Evolutionary conservation across 208 protist genomes (phyloP), one percentile per base, ranked within the genome.

Genomic region (Acanthamoeba lenticulata): DNA sequence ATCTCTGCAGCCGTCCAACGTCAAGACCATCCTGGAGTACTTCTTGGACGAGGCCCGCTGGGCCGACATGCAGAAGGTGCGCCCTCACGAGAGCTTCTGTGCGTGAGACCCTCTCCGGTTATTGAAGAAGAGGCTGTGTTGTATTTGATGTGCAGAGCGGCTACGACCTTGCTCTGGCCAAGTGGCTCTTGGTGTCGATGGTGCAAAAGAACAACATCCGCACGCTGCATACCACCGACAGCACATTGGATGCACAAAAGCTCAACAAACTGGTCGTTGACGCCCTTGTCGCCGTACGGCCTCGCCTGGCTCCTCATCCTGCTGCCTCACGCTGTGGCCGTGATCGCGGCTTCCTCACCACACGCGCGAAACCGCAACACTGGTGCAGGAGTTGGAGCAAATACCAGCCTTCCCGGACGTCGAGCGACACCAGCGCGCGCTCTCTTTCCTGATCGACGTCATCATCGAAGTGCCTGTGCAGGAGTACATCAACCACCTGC

Each of bases 1-100:
- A 34, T 88, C 21, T 29, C 47, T 1, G 17, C 44, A 93, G 89
- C 89, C 89, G 24, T 45, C 40, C 2, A 93, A 93, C 6, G 36
- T 93, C 17, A 93, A 93, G 65, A 93, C 45, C 47, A 93, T 93
- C 27, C 45, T 93, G 38, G 89, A 93, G 44, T 93, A 93, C 62
- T 93, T 93, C 89, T 36, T 93, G 9, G 65, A 79, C 29, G 89
- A 93, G 49, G 45, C 38, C 36, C 38, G 44, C 19, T 93, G 89
- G 89, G 38, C 89, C 15, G 47, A 55, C 57, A 69, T 90, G 83
- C 52, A 60, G 40, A 45, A 52, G 77, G 77, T 55, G 15, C 42
- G n/a, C 29, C 49, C 29, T 60, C 34, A 74, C 44, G 5, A 1
- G 38, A 34, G 42, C 17, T 21, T 38, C 19, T 21, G 0, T 49